These are phyloP conservation scores for Cymodocea nodosa DNA, from an alignment of 116 monocot species.

Conservation along the genomic window DNA sequence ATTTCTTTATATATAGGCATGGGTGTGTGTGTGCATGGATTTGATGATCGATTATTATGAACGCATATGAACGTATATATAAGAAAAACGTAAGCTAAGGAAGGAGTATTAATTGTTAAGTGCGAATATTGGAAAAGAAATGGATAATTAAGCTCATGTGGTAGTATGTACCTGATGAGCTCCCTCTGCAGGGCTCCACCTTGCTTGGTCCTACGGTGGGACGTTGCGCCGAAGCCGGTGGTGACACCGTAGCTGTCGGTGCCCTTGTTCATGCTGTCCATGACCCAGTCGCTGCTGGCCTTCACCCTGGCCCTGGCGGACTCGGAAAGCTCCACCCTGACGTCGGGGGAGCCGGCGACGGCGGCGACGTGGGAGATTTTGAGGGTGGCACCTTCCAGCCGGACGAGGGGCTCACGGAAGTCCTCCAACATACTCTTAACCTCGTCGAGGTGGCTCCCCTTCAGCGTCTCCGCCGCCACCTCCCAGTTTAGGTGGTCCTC, in stretches of 20 bases:
- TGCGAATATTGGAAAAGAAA: not conserved
- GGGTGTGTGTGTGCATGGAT: too few relatives aligned
- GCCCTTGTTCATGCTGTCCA: conserved; percentile 18
- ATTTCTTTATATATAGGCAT: too few relatives aligned
- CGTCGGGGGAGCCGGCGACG: not conserved
- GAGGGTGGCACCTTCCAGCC: conserved; percentile 13
- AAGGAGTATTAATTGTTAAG: too few relatives aligned
- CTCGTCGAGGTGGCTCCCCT: conserved; percentile 23
- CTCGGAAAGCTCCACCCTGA: conserved; percentile 13
- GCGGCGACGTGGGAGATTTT: conserved; percentile 25
- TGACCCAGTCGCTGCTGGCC: conserved; percentile 29
- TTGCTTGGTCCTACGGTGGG: conserved; percentile 25
- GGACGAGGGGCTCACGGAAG: conserved; percentile 8
- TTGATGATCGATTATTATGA: too few relatives aligned
- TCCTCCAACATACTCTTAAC: conserved; percentile 25
- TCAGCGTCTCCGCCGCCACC: conserved; percentile 13
- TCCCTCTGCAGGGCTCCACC: conserved; percentile 24
- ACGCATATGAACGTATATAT: too few relatives aligned
- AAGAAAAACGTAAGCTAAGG: too few relatives aligned
- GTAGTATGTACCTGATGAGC: conserved; percentile 15
- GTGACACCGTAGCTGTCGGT: conserved; percentile 32
- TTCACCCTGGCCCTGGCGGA: conserved; percentile 6
- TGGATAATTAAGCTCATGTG: too few relatives aligned
- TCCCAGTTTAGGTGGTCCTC: conserved; percentile 20
- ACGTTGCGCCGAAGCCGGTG: conserved; percentile 32